These are phyloP conservation scores for Nannizzia gypsea DNA, from an alignment of 2,329 filamentous ascomycete species.

Conservation along the genomic window DNA sequence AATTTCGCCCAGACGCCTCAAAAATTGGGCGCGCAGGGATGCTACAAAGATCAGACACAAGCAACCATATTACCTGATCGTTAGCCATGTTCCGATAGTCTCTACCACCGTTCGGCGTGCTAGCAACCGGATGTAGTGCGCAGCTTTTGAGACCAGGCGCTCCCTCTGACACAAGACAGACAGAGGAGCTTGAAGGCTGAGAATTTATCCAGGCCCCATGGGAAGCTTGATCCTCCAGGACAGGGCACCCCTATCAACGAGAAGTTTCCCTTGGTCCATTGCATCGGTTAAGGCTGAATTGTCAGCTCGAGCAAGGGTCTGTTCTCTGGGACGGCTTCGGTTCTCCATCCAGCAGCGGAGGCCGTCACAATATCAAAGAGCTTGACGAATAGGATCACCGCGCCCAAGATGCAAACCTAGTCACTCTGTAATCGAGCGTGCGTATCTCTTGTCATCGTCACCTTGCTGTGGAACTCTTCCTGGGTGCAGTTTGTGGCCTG, in stretches of 20 bases:
- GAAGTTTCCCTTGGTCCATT: neutral
- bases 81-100: neutral
- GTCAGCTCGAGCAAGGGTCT: neutral
- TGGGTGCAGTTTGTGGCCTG: neutral
- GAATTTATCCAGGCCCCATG: neutral
- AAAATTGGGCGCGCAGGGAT: conserved; percentile 1
- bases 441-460: neutral
- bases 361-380: neutral
- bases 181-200: neutral
- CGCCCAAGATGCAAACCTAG: neutral
- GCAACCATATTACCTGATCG: neutral
- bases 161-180: no score
- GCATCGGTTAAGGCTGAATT: neutral
- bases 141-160: no score
- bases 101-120: neutral
- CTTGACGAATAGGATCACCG: neutral
- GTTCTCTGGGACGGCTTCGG: neutral
- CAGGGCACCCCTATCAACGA: neutral
- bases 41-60: neutral
- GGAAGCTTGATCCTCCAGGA: neutral
- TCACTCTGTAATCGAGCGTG: neutral
- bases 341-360: neutral
- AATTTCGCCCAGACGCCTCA: neutral
- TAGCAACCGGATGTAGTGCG: no score
- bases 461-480: neutral